Base-by-base conservation (phyloP, 2,329 filamentous ascomycete genomes). In the Fusarium keratoplasticum region DNA sequence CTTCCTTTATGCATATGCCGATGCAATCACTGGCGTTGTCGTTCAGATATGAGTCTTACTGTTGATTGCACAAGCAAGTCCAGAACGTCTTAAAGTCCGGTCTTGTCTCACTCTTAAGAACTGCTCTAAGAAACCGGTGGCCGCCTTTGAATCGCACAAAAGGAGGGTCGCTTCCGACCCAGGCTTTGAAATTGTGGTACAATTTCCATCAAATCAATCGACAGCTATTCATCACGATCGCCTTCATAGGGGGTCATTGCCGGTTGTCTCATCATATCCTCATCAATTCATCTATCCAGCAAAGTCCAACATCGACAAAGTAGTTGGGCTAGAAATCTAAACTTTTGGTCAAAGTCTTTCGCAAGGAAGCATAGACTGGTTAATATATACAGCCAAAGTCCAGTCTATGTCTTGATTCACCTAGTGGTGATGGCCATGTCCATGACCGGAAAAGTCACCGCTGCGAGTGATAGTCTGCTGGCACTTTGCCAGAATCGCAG, bases 401-500 rank as follows among this genome's bases (percentile, higher is more conserved):
- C 47, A 67, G 42, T 25, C 38, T 20, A 8, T 50, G 13, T 36
- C n/a, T 33, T 27, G n/a, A 18, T 22, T 35, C 20, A 10, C 60
- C 64, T 73, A 70, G n/a, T 58, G 35, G 55, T 74, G 70, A 29
- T 76, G 67, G 55, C 64, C 54, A 55, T 69, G 66, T 10, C 27
- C 36, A 31, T 74, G 65, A 5, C 74, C 73, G n/a, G 71, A 72
- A 44, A 70, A 66, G 44, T 82, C 76, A 11, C 80, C 81, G 38
- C 72, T 82, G 61, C 80, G 73, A 3, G 77, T 77, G 38, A 88
- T 82, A 5, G 83, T 83, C 76, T 87, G 89, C 80, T 94, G 92
- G 79, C 94, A 96, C 82, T 95, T 94, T 50, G 91, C 89, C 75
- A 95, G 84, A 66, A 96, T 94, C 61, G 90, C 89, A 14, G 94